phyloP scores from a whole-genome alignment of 805 yeast genomes.

The Ogataea pilisensis region DNA sequence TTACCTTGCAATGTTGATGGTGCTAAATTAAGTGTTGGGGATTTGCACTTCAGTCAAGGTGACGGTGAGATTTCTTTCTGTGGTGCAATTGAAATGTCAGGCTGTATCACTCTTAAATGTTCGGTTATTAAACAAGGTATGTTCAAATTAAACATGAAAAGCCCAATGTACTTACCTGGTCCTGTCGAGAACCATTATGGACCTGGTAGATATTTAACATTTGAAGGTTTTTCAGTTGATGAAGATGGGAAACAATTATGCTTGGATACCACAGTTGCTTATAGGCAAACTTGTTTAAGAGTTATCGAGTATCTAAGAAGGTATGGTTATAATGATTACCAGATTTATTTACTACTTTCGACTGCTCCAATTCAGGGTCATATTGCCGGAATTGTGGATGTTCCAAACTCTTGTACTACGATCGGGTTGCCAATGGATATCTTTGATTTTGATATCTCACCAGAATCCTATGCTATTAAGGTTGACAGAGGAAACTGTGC shows the following conservation, averaged over 20 bases:
- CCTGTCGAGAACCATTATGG: conserved; percentile 46
- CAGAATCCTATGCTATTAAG: conserved; percentile 29
- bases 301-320: conserved; percentile 47
- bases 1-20: conserved; percentile 46
- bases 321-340: conserved; percentile 49
- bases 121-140: conserved; percentile 41
- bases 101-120: conserved; percentile 40
- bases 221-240: conserved; percentile 51
- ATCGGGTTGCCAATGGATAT: conserved; percentile 49
- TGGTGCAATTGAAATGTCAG: conserved; percentile 53
- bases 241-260: conserved; percentile 43
- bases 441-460: conserved; percentile 45
- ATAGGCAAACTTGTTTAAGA: conserved; percentile 45
- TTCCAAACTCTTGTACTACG: conserved; percentile 50
- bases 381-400: conserved; percentile 48
- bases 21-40: conserved; percentile 46
- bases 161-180: conserved; percentile 47
- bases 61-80: conserved; percentile 53
- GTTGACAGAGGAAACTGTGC: conserved; percentile 39
- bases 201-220: conserved; percentile 45
- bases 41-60: conserved; percentile 49
- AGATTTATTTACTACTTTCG: conserved; percentile 41
- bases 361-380: conserved; percentile 51
- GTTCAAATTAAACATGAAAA: conserved; percentile 35
- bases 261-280: conserved; percentile 47